phyloP scores from a whole-genome alignment of 129 eudicot genomes.

The Rutidosis leptorrhynchoides region DNA sequence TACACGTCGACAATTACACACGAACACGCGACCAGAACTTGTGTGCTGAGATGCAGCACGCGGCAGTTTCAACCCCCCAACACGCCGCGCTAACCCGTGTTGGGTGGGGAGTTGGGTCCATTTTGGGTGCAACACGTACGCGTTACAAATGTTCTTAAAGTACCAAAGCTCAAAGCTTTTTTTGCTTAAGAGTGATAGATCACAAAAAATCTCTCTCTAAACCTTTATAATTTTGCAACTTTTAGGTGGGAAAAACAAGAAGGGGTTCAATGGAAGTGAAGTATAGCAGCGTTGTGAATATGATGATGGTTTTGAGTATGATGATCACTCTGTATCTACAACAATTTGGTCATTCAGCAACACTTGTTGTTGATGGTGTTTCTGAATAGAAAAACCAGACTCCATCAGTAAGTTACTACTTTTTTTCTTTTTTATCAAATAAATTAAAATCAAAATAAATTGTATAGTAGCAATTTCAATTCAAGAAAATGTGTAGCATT shows the following conservation, averaged over 20 bases:
- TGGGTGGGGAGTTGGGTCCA: too few relatives aligned
- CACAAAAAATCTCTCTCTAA: slow-evolving; percentile 20
- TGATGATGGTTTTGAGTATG: slow-evolving; percentile 29
- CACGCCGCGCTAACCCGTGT: too few relatives aligned
- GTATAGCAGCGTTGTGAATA: not conserved
- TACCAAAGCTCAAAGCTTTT: slow-evolving; percentile 4
- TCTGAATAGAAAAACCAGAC: slow-evolving; percentile 82
- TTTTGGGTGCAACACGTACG: too few relatives aligned
- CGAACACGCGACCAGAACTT: too few relatives aligned
- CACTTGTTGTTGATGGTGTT: slow-evolving; percentile 84
- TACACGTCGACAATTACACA: too few relatives aligned
- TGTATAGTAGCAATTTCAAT: not conserved
- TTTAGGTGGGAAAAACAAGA: slow-evolving; percentile 10
- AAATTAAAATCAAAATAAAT: too few relatives aligned
- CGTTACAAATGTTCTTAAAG: not conserved
- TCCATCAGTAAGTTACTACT: slow-evolving; percentile 59
- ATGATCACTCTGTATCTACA: slow-evolving; percentile 29
- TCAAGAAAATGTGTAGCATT: not conserved
- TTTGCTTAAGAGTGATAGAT: not conserved
- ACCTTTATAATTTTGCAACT: not conserved
- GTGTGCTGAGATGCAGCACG: too few relatives aligned
- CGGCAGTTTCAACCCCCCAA: too few relatives aligned
- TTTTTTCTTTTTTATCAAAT: not conserved
- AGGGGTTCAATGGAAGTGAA: slow-evolving; percentile 21
- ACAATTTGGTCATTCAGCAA: slow-evolving; percentile 41